A percentile compares a stretch with the other conserved stretches of the same genome.
phyloP scores from a whole-genome alignment of 371 early-diverging fungal species.

The Mortierella sp. region DNA sequence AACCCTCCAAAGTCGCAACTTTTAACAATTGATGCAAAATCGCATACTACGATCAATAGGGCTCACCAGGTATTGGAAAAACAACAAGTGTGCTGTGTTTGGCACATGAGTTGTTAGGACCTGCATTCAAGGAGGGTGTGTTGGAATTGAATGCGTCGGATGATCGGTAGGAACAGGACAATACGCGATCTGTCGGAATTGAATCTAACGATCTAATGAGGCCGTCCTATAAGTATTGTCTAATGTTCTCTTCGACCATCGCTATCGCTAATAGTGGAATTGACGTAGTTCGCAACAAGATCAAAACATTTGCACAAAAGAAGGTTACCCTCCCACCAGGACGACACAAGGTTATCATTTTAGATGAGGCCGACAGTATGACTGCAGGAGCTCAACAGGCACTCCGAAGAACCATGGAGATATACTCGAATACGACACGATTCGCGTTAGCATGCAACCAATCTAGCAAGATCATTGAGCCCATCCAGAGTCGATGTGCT shows the following conservation, averaged over 20 bases:
- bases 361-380: constrained; percentile 99
- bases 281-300: constrained; percentile 97
- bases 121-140: constrained; percentile 90
- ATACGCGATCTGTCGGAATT: background rate
- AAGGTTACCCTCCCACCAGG: constrained; percentile 93
- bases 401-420: constrained; percentile 97
- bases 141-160: constrained; percentile 99
- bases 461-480: constrained; percentile 98
- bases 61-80: constrained; percentile 99
- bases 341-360: constrained; percentile 95
- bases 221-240: no score
- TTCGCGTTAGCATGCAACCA: constrained; percentile 99
- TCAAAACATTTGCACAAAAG: constrained; percentile 99
- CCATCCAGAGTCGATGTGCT: constrained; percentile 99
- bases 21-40: background rate
- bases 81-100: constrained; percentile 97
- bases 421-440: constrained; percentile 93
- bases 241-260: background rate
- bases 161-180: constrained; percentile 78
- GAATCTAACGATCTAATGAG: no score
- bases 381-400: constrained; percentile 97
- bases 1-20: no score
- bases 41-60: constrained; percentile 60
- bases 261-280: constrained; percentile 81
- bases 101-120: constrained; percentile 87